These are phyloP conservation scores for Graphiopsis chlorocephala DNA, from an alignment of 2,329 filamentous ascomycete genomes.

Conservation along the genomic window DNA sequence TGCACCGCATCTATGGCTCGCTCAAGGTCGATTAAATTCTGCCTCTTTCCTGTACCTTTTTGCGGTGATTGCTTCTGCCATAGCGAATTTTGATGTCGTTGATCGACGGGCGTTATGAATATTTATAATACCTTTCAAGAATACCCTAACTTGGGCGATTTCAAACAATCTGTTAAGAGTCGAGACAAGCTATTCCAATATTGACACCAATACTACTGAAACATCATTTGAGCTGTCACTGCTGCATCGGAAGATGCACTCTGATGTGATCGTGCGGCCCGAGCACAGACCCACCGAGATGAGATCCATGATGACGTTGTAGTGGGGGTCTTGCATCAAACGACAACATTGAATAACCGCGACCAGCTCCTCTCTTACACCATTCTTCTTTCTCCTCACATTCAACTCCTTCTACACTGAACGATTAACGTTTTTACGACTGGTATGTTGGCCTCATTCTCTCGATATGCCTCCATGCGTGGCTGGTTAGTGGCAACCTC, in stretches of 20 bases:
- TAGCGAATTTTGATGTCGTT: background rate
- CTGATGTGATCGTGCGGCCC: background rate
- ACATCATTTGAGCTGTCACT: background rate
- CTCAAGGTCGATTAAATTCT: conserved; percentile 80
- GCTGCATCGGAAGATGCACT: background rate
- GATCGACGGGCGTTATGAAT: background rate
- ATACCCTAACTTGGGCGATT: background rate
- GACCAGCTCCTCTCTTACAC: background rate
- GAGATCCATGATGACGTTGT: conserved; percentile 4
- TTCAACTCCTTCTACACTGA: background rate
- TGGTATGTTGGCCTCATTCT: conserved; percentile 9
- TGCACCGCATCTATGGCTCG: conserved; percentile 90
- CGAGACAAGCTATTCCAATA: background rate
- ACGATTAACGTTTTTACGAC: background rate
- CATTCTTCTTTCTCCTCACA: conserved; percentile 4
- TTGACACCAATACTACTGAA: background rate
- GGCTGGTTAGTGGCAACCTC: conserved; percentile 6
- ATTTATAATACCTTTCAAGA: background rate
- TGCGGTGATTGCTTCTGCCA: background rate
- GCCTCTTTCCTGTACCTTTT: background rate
- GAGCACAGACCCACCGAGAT: background rate
- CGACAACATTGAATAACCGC: background rate
- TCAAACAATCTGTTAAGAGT: background rate
- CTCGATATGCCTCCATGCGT: conserved; percentile 2
- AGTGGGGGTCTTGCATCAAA: conserved; percentile 6